These are phyloP conservation scores for Colletotrichum tanaceti DNA, from an alignment of 2,329 filamentous ascomycete genomes.

Conservation along the genomic window DNA sequence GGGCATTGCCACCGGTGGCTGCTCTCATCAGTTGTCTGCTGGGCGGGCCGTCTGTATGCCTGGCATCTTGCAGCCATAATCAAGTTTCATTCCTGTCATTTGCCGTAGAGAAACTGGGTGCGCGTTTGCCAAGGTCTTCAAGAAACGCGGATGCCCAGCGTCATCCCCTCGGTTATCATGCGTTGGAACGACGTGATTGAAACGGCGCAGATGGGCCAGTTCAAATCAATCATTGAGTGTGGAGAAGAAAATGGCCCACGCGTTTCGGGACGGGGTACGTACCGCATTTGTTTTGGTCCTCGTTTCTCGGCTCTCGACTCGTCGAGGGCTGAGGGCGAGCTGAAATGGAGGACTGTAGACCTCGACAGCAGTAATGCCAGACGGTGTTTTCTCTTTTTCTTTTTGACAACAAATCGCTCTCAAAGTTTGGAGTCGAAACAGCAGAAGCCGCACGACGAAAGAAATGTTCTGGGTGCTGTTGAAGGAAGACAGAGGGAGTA, in stretches of 20 bases:
- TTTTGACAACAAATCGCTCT: background rate
- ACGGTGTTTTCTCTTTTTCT: too few species aligned
- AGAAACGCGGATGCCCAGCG: conserved; percentile 16
- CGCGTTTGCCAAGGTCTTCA: background rate
- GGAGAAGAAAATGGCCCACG: conserved; percentile 24
- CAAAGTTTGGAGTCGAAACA: background rate
- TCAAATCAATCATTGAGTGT: too few species aligned
- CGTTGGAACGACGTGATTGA: conserved; percentile 39
- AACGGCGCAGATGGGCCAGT: conserved; percentile 34
- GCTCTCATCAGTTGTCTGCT: background rate
- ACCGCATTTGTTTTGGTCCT: conserved; percentile 11
- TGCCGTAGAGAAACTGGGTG: conserved; percentile 3
- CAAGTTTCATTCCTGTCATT: background rate
- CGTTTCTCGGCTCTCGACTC: background rate
- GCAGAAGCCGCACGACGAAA: background rate
- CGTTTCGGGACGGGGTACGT: conserved; percentile 5
- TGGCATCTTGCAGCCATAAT: background rate
- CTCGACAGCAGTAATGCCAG: background rate
- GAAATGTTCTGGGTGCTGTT: background rate
- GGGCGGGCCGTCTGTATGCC: background rate
- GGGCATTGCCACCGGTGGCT: background rate
- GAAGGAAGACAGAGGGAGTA: background rate
- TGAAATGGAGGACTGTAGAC: background rate
- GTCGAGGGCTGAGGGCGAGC: background rate
- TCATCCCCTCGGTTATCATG: conserved; percentile 23